Evolutionary conservation across 495 filamentous ascomycete genomes (phyloP).

Genomic region (Aspergillus baeticus): DNA sequence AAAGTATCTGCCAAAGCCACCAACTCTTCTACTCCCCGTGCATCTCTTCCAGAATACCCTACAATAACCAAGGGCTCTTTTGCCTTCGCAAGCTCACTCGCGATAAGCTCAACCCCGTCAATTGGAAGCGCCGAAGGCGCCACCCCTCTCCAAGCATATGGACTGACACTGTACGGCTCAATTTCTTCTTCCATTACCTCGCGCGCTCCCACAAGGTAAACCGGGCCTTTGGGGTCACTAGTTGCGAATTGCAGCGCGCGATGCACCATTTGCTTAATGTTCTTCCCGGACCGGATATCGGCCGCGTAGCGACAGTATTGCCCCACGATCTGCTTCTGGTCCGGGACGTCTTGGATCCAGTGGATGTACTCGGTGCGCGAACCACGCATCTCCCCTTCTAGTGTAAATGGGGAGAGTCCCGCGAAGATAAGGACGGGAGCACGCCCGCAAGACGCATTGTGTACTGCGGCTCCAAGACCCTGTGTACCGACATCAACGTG

Average conservation of each 20-base stretch:
- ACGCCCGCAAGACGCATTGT: constrained; percentile 85
- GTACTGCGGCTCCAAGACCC: constrained; percentile 84
- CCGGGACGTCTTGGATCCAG: constrained; percentile 96
- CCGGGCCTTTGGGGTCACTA: constrained; percentile 79
- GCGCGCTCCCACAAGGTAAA: constrained; percentile 79
- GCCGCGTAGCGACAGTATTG: constrained; percentile 94
- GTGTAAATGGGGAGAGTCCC: constrained; percentile 83
- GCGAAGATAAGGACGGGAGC: constrained; percentile 90
- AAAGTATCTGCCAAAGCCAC: constrained; percentile 77
- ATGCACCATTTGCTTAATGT: constrained; percentile 91
- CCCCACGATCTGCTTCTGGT: constrained; percentile 86
- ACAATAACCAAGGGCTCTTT: constrained; percentile 77
- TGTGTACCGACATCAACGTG: constrained; percentile 98
- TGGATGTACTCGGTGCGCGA: constrained; percentile 94
- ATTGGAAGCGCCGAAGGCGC: constrained; percentile 70
- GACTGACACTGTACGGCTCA: constrained; percentile 72
- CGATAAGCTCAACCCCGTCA: constrained; percentile 64
- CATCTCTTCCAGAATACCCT: constrained; percentile 79
- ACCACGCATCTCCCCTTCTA: constrained; percentile 87
- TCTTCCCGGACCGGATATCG: constrained; percentile 88
- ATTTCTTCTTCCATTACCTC: constrained; percentile 95
- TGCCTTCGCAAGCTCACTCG: constrained; percentile 68
- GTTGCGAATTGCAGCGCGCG: constrained; percentile 84
- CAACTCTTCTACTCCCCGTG: constrained; percentile 65
- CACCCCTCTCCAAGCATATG: constrained; percentile 71